Evolutionary conservation across 352 stramenopile genomes (phyloP), one percentile per base, ranked within the genome.

Genomic region (Phytophthora fragariaefolia): DNA sequence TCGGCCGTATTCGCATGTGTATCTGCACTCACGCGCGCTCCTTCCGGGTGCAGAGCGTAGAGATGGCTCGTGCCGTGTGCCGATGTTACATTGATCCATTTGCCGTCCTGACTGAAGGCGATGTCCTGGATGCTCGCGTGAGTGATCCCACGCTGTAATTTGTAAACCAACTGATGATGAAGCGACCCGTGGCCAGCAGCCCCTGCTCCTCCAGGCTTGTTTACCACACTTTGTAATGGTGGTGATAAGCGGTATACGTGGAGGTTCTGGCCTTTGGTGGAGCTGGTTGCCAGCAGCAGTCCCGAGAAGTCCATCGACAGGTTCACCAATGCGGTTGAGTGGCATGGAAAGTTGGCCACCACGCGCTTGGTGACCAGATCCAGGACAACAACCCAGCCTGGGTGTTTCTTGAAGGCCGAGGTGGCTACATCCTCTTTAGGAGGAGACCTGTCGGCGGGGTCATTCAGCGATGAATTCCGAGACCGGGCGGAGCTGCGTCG

Each of bases 21-120:
- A 32, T 95, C 84, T 42, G 81, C 74, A 48, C 79, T 83, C n/a
- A 96, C 81, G 1, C 79, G 71, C 2, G 65, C 74, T 36, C 88
- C 88, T 60, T 96, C 83, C 0, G 86, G 86, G 47, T 92, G 83
- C 15, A 95, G 78, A 18, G 84, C 84, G 47, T 94, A 97, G 12
- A 97, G 58, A 62, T 97, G 89, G 38, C 86, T 96, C 5, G 89
- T 97, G 42, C 89, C 89, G 36, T 93, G 87, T 2, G 83, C 76
- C 40, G 89, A 95, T 24, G 89, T 96, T 42, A 94, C 85, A 60
- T 80, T 93, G 54, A 96, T 77, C 89, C 89, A 97, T 69, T 95
- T 95, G 34, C 82, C 71, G 58, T 97, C 86, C 27, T 90, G 77
- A 58, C 86, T 95, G 63, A 96, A 93, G 5, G 82, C 71, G 30